A percentile compares a stretch with the other conserved stretches of the same genome.
phyloP scores from a whole-genome alignment of 768 basidiomycete genomes.

The Podaxis rugospora region DNA sequence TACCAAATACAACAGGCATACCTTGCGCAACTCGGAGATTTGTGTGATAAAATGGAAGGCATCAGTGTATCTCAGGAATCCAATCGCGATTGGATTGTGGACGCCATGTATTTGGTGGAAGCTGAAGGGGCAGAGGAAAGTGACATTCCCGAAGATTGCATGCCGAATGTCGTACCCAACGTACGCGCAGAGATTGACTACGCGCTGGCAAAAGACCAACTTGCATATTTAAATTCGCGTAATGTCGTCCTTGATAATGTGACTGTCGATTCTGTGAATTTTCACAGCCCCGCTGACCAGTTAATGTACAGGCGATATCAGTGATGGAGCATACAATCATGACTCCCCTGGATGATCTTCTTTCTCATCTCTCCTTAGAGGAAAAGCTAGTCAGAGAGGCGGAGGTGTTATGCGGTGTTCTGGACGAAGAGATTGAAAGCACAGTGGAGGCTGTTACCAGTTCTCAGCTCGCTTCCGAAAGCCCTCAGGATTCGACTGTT shows the following conservation, averaged over 20 bases:
- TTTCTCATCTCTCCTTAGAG: conserved; percentile 20
- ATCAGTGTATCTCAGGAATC: background rate
- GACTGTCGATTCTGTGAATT: background rate
- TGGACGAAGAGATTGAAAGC: conserved; percentile 30
- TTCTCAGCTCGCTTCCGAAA: background rate
- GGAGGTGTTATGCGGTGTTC: conserved; percentile 27
- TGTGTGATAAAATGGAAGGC: conserved; percentile 5
- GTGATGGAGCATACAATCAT: background rate
- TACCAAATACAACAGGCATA: background rate
- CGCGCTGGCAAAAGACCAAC: conserved; percentile 2
- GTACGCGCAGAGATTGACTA: background rate
- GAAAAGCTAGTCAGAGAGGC: conserved; percentile 17
- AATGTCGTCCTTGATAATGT: background rate
- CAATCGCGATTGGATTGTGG: background rate
- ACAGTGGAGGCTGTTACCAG: conserved; percentile 15
- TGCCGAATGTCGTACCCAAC: background rate
- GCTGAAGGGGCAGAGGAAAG: background rate
- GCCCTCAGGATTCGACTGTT: background rate
- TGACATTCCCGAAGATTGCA: background rate
- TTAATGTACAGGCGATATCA: background rate
- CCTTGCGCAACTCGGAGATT: background rate
- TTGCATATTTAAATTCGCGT: background rate
- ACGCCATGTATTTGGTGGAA: background rate
- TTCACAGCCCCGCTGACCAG: background rate
- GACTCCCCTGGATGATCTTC: conserved; percentile 16